These are phyloP conservation scores for Osmozyma mogii DNA, from an alignment of 805 yeast genomes.

Conservation along the genomic window DNA sequence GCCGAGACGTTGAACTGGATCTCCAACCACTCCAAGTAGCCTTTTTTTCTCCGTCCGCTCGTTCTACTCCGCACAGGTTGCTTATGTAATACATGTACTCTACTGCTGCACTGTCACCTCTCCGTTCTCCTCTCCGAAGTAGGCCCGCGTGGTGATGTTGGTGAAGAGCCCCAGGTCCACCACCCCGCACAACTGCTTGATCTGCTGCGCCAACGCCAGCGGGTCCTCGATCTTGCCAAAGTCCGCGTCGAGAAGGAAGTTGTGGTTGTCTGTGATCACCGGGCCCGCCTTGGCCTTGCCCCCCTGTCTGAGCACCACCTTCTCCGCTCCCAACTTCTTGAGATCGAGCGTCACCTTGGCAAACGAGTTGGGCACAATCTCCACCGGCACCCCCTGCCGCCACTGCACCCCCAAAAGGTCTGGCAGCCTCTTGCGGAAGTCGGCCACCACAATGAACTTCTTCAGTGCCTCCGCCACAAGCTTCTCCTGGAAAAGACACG, in stretches of 20 bases:
- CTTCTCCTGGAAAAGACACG: slow-evolving; percentile 94
- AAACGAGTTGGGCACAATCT: slow-evolving; percentile 84
- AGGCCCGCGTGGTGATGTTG: slow-evolving; percentile 66
- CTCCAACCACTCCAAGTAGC: slow-evolving; percentile 45
- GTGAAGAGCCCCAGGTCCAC: slow-evolving; percentile 93
- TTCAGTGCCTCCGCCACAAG: slow-evolving; percentile 77
- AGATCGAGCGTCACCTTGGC: slow-evolving; percentile 67
- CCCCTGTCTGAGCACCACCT: slow-evolving; percentile 70
- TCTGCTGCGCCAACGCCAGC: slow-evolving; percentile 46
- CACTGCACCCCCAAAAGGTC: slow-evolving; percentile 65
- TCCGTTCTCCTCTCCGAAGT: slow-evolving; percentile 85
- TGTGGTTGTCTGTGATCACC: slow-evolving; percentile 90
- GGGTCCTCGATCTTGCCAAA: slow-evolving; percentile 66
- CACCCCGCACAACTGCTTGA: slow-evolving; percentile 80
- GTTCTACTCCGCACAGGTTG: background rate
- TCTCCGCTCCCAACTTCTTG: slow-evolving; percentile 52
- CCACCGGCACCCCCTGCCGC: slow-evolving; percentile 92
- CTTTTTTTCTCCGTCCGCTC: slow-evolving; percentile 1
- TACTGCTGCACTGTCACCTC: slow-evolving; percentile 19
- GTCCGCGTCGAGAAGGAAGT: slow-evolving; percentile 87
- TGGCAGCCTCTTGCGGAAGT: slow-evolving; percentile 74
- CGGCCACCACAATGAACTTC: slow-evolving; percentile 83
- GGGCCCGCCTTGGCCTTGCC: slow-evolving; percentile 95
- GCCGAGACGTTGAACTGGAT: slow-evolving; percentile 86
- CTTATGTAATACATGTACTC: slow-evolving; percentile 1